Evolutionary conservation across 2,329 filamentous ascomycete species (phyloP).

Genomic region (Zalaria obscura): DNA sequence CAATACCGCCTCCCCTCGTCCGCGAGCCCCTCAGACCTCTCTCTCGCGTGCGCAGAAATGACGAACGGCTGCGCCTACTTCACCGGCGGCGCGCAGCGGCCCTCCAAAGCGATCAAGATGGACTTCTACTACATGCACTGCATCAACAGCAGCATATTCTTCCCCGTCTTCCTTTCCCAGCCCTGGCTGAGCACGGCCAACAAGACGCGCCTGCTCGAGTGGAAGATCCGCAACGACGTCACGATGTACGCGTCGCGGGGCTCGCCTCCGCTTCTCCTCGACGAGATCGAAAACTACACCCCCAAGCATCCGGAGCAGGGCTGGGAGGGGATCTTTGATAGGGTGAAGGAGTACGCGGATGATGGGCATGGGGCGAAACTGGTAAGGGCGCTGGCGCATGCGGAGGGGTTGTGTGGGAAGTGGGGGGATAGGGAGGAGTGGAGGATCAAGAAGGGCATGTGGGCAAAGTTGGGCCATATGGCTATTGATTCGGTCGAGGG

Average conservation of each 20-base stretch:
- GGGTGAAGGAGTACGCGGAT: conserved; percentile 40
- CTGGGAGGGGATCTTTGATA: conserved; percentile 31
- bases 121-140: conserved; percentile 70
- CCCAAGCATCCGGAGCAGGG: conserved; percentile 29
- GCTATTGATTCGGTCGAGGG: conserved; percentile 47
- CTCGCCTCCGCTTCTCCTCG: conserved; percentile 43
- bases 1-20: conserved; percentile 40
- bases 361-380: conserved; percentile 77
- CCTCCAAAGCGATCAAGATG: conserved; percentile 52
- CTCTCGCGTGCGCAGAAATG: conserved; percentile 50
- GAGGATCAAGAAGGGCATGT: conserved; percentile 41
- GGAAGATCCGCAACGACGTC: conserved; percentile 66
- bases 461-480: conserved; percentile 49
- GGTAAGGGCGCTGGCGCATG: conserved; percentile 53
- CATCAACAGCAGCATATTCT: conserved; percentile 64
- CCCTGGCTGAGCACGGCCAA: conserved; percentile 45
- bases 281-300: conserved; percentile 46
- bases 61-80: conserved; percentile 49
- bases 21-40: conserved; percentile 36
- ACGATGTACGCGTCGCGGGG: conserved; percentile 58
- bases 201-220: conserved; percentile 63
- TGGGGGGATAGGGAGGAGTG: conserved; percentile 34
- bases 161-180: conserved; percentile 45
- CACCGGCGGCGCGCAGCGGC: conserved; percentile 47
- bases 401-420: conserved; percentile 34